Evolutionary conservation across 441 rosid species (phyloP), one percentile per base, ranked within the genome.

Genomic region (Jatropha multifida): DNA sequence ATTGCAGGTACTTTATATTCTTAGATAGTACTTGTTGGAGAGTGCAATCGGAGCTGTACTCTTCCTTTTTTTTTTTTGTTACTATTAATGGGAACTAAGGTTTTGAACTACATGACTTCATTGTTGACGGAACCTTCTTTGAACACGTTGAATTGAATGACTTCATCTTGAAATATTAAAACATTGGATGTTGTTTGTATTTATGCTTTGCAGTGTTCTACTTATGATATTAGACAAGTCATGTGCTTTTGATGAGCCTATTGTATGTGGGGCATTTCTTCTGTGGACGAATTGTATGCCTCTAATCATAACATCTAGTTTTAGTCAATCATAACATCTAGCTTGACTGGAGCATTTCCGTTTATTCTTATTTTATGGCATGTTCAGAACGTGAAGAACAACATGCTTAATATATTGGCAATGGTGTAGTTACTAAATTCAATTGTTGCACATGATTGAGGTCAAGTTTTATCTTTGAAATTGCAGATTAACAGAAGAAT

Each of bases 401-500:
- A 69, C 62, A 62, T 68, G 61, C 73, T 51, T 5, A 17, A 10
- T 3, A 32, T 27, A 20, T 12, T 73, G 18, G 2, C 15, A 26
- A 70, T 68, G 54, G 52, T 18, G 10, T 51, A 49, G 54, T 60
- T 23, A 27, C 42, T 56, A 5, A 40, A 42, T 49, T 55, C 26
- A 15, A 62, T 18, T n/a, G 38, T 64, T 55, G n/a, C 73, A 17
- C 60, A 77, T 80, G 68, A 68, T 74, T 79, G 18, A 78, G 77
- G 66, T 73, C 60, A 37, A 40, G 60, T 40, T 73, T 38, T 69
- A 10, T 78, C 54, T 71, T 80, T 70, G 64, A 73, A 42, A 52
- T 60, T 82, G 84, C 90, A 94, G 99, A 92, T 94, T 67, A 96
- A 94, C 82, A 88, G 98, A 85, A 90, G 89, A 76, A 91, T 85